Evolutionary conservation across 2,329 filamentous ascomycete species (phyloP), one percentile per base, ranked within the genome.

Genomic region (Scorias spongiosa): DNA sequence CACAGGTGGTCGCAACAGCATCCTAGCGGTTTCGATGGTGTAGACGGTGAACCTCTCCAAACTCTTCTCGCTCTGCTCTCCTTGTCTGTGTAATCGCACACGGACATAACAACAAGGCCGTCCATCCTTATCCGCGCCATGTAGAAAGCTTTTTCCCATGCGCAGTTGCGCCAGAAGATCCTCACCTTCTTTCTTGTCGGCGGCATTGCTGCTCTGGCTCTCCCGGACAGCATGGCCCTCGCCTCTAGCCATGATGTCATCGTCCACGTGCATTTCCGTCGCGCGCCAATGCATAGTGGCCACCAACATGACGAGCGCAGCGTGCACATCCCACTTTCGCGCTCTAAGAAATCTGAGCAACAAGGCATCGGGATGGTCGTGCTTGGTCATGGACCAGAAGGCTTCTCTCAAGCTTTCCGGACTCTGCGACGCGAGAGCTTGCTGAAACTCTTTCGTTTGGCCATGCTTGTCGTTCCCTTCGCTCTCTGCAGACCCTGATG

Each of bases 271-370:
- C 72, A 91, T 81, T 47, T 93, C 85, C 32, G 74, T 71, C 45
- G 78, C 67, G 51, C 91, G 78, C 91, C 91, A 98, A 61, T 85
- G 82, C 75, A 96, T 84, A 1, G 91, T 94, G 2, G 86, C 86
- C 38, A 98, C 75, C 62, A 95, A 68, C 91, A 98, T 98, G 51
- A 94, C 75, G 20, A 96, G 71, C 3, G 91, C 91, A 60, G 86
- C 87, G 42, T 94, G 81, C 14, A 94, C 79, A 58, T 98, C 86
- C 91, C 91, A 98, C 65, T 93, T 93, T 39, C 87, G 74, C n/a
- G 87, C 87, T 42, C 87, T 74, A 45, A 94, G 68, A 63, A 93
- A 94, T 37, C 87, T 78, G 45, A 94, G 66, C 12, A 89, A 66
- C 14, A 93, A 68, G 2, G 81, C 82, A 64, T 98, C 91, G 0